Conservation (phyloP, 768 basidiomycete genomes). For the Clitopilus passeckerianus region DNA sequence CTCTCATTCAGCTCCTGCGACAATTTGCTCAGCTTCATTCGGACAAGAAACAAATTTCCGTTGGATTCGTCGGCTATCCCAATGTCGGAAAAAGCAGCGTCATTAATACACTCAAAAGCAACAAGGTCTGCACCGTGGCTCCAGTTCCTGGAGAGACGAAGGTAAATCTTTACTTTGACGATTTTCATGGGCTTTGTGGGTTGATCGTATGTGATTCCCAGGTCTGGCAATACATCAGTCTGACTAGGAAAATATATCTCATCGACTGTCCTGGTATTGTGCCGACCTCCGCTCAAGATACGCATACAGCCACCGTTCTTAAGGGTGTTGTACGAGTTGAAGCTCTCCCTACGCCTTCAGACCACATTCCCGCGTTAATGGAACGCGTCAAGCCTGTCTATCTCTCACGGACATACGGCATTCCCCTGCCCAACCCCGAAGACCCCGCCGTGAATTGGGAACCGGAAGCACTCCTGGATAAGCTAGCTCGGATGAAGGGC, state of each 20-base stretch:
- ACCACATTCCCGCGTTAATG: slow-evolving; percentile 87
- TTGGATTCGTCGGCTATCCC: slow-evolving; percentile 97
- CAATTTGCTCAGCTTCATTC: slow-evolving; percentile 97
- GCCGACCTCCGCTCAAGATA: slow-evolving; percentile 87
- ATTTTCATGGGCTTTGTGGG: no score
- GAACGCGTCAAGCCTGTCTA: slow-evolving; percentile 91
- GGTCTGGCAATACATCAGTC: slow-evolving; percentile 99
- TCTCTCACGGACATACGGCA: slow-evolving; percentile 78
- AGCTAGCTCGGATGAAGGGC: slow-evolving; percentile 87
- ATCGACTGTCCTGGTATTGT: slow-evolving; percentile 99
- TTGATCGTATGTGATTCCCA: slow-evolving; percentile 14
- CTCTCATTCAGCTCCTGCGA: slow-evolving; percentile 92
- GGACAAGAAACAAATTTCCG: slow-evolving; percentile 99
- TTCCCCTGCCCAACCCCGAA: slow-evolving; percentile 57
- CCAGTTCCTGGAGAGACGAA: slow-evolving; percentile 99
- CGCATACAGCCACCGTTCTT: slow-evolving; percentile 86
- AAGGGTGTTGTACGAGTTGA: slow-evolving; percentile 98
- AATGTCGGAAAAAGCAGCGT: slow-evolving; percentile 98
- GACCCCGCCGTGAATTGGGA: slow-evolving; percentile 54
- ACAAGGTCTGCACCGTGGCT: slow-evolving; percentile 95
- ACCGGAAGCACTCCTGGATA: slow-evolving; percentile 76
- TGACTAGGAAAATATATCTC: slow-evolving; percentile 94
- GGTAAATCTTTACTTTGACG: no score
- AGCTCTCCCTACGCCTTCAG: slow-evolving; percentile 86
- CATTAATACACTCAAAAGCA: slow-evolving; percentile 97